Percentiles rank a stretch among this genome's conserved stretches.
phyloP scores from a whole-genome alignment of 164 flowering plant genomes.

The Hamamelis virginiana region DNA sequence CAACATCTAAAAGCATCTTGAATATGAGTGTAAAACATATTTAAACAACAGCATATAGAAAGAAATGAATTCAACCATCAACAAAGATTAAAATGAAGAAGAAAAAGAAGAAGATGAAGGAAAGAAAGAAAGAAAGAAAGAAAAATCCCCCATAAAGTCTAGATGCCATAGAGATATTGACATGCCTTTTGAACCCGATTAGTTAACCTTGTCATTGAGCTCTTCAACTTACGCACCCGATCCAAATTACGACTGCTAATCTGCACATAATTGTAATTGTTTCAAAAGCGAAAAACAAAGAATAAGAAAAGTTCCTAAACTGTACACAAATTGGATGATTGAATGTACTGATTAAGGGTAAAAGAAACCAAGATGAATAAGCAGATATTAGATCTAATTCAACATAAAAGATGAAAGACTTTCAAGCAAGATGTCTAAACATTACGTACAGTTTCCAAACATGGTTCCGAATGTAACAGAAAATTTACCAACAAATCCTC shows the following conservation, averaged over 20 bases:
- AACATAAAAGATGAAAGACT: not conserved
- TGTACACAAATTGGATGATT: not conserved
- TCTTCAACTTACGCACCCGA: slow-evolving; percentile 88
- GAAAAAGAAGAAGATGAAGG: no score
- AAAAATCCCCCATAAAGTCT: not conserved
- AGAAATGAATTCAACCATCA: no score
- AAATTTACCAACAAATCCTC: no score
- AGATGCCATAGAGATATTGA: not conserved
- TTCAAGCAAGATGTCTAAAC: no score
- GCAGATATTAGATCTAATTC: not conserved
- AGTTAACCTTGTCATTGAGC: slow-evolving; percentile 94
- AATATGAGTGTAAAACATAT: no score
- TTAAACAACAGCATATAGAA: no score
- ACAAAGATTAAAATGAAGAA: no score
- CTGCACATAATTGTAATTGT: slow-evolving; percentile 2
- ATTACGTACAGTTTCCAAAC: no score
- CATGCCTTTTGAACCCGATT: slow-evolving; percentile 90
- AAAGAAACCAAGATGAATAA: not conserved
- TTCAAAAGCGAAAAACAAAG: not conserved
- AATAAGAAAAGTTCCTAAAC: not conserved
- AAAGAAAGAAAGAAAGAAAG: no score
- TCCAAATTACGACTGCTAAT: slow-evolving; percentile 76
- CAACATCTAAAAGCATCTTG: no score
- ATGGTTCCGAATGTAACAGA: no score
- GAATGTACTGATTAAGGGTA: not conserved